Base-by-base conservation (phyloP, 371 early-diverging fungal species). In the Zopfochytrium polystomum region DNA sequence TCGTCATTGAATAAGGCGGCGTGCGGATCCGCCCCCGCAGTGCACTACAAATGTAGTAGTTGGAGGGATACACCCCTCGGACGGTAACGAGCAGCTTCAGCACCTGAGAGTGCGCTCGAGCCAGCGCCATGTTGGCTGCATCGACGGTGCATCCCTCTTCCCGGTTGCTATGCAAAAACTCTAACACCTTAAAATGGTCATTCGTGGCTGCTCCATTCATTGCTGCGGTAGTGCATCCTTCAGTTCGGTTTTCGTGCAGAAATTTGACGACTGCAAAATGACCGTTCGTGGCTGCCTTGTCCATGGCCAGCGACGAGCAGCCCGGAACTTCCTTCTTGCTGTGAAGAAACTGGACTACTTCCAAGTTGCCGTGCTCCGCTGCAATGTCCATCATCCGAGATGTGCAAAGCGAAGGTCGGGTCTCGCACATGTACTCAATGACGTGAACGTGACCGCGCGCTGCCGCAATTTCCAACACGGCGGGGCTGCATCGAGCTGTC, bases 351-450 rank as follows among this genome's bases (percentile, higher is more conserved):
- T 63, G 26, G 22, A 65, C 51, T 4, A 66, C 58, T 6, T 53
- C 45, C 2, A 66, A 27, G 34, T 66, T 22, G 11, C 66, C 66
- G 15, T 52, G 35, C 6, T 23, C 43, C 18, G 66, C 66, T 18
- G 66, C 66, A 25, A 29, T 30, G 34, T 66, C 67, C 46, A 63
- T 62, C 1, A 65, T 65, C n/a, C 43, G 46, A 5, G 43, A 18
- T 5, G 67, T 66, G 38, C 66, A 61, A 1, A 56, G 62, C 50
- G 53, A 66, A 6, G n/a, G 9, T 3, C 65, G 47, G 25, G 38
- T 38, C 31, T 15, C 43, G 29, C 60, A 55, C n/a, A 68, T 29
- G 48, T 35, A 67, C 38, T 52, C 25, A 5, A 67, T 60, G 15
- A 58, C 27, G 25, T 49, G 49, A 9, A 67, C 48, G 35, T 60